These are phyloP conservation scores for Ottelia alismoides DNA, from an alignment of 106 monocot species.

Conservation along the genomic window DNA sequence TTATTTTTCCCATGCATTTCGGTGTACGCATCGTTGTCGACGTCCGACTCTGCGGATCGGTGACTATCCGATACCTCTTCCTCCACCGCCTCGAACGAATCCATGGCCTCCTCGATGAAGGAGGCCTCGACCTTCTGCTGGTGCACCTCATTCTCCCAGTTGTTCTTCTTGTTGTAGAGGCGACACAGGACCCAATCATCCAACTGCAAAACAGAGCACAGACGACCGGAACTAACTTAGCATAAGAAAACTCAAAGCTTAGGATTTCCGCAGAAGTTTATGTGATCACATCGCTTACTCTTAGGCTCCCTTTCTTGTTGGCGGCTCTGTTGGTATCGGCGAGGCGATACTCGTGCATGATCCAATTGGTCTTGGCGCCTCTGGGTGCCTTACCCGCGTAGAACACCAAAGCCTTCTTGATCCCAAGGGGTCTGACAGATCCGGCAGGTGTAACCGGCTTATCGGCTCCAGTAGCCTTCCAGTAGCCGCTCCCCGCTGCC, in stretches of 20 bases:
- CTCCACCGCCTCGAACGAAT: conserved; percentile 16
- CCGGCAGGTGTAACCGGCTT: conserved; percentile 33
- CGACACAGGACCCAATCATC: conserved; percentile 39
- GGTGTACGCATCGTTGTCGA: conserved; percentile 26
- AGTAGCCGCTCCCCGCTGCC: conserved; percentile 34
- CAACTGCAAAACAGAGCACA: conserved; percentile 9
- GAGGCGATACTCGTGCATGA: conserved; percentile 83
- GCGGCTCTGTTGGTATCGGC: conserved; percentile 5
- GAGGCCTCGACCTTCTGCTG: conserved; percentile 2
- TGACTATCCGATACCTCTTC: conserved; percentile 53
- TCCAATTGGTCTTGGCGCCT: conserved; percentile 61
- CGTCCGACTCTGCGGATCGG: conserved; percentile 37
- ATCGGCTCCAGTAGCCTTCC: conserved; percentile 53
- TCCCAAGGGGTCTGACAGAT: conserved; percentile 17
- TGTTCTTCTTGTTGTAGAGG: conserved; percentile 33
- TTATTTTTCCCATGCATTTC: no score
- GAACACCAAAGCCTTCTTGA: conserved; percentile 66
- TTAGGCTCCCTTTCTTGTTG: conserved; percentile 31
- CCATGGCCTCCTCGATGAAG: conserved; percentile 6
- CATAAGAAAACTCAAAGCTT: neutral
- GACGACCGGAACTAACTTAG: no score
- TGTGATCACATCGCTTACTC: conserved; percentile 14
- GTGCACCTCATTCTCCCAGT: conserved; percentile 21
- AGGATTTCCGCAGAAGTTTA: neutral
- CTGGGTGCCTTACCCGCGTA: conserved; percentile 56